A percentile compares a stretch with the other conserved stretches of the same genome.
These are phyloP conservation scores for Microdochium bolleyi DNA, from an alignment of 2,329 filamentous ascomycete genomes.

Conservation along the genomic window DNA sequence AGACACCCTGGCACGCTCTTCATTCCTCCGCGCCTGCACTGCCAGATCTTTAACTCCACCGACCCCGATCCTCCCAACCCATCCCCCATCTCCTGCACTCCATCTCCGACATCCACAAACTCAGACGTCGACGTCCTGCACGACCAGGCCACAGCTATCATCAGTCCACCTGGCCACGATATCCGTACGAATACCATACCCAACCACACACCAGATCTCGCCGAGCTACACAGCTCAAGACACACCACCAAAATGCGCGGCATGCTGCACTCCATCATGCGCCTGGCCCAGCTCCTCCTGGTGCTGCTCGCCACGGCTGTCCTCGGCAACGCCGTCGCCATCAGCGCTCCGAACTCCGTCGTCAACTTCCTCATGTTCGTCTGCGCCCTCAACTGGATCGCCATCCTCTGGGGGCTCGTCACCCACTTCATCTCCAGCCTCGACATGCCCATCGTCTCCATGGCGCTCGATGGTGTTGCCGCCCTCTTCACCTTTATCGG, in stretches of 20 bases:
- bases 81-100: no score
- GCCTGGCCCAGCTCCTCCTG: slow-evolving; percentile 41
- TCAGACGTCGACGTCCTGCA: no score
- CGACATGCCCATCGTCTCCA: slow-evolving; percentile 40
- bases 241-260: slow-evolving; percentile 1
- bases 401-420: slow-evolving; percentile 53
- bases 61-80: no score
- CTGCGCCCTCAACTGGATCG: slow-evolving; percentile 56
- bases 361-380: slow-evolving; percentile 65
- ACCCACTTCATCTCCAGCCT: slow-evolving; percentile 45
- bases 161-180: not conserved
- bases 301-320: slow-evolving; percentile 46
- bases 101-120: no score
- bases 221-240: not conserved
- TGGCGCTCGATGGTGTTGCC: slow-evolving; percentile 50
- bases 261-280: slow-evolving; percentile 37
- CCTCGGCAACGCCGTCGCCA: slow-evolving; percentile 50
- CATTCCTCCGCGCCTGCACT: no score
- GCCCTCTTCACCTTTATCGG: slow-evolving; percentile 63
- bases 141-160: no score
- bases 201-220: not conserved
- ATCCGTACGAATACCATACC: not conserved
- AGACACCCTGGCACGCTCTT: not conserved
- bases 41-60: no score
- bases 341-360: slow-evolving; percentile 37